A percentile compares a stretch with the other conserved stretches of the same genome.
Evolutionary conservation across 139 green algal genomes (phyloP).

Genomic region (Volvox africanus): DNA sequence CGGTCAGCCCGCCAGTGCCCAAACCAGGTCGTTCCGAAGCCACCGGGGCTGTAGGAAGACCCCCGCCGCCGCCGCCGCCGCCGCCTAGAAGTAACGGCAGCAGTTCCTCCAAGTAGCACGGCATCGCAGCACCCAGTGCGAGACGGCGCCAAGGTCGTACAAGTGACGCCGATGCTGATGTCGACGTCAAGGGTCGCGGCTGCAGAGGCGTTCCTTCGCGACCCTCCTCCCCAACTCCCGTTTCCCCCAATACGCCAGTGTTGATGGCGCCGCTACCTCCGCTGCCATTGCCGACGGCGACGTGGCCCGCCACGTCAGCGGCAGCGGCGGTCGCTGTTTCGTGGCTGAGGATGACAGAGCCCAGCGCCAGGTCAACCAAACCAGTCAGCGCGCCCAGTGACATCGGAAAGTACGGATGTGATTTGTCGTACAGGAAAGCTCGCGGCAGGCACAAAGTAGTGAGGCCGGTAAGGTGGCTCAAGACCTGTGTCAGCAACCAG

Average conservation of each 20-base stretch:
- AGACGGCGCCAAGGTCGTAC: slow-evolving; percentile 28
- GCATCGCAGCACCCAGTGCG: slow-evolving; percentile 32
- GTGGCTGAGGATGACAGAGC: neutral
- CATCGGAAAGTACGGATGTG: neutral
- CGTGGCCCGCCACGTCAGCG: neutral
- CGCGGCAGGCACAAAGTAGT: slow-evolving; percentile 19
- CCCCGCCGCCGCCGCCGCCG: neutral
- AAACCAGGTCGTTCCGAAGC: neutral
- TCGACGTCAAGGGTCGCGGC: neutral
- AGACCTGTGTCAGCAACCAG: neutral
- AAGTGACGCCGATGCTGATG: neutral
- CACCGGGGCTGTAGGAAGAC: neutral
- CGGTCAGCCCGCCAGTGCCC: neutral
- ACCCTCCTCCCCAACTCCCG: neutral
- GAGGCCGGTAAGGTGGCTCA: slow-evolving; percentile 8
- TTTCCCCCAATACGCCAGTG: neutral
- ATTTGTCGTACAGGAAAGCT: slow-evolving; percentile 21
- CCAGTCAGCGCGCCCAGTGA: neutral
- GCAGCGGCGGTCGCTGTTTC: neutral
- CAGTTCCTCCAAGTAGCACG: slow-evolving; percentile 33
- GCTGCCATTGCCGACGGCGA: neutral
- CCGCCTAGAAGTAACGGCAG: slow-evolving; percentile 2
- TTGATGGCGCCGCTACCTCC: neutral
- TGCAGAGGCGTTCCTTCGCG: neutral
- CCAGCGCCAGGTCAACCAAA: slow-evolving; percentile 26